Conservation (phyloP, 2,329 filamentous ascomycete genomes). For the Neonectria hederae region DNA sequence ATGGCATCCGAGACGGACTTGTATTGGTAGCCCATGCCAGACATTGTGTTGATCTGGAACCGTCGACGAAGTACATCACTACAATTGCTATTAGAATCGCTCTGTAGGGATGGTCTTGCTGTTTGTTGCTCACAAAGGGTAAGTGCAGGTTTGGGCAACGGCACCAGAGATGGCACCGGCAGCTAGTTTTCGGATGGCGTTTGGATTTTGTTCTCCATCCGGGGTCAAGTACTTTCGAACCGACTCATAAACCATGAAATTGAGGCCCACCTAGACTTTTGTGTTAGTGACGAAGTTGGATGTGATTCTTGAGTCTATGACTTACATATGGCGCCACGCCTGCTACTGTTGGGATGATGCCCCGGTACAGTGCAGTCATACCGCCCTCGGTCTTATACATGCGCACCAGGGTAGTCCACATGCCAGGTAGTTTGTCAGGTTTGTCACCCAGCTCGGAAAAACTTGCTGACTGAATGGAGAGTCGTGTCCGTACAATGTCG, state of each 20-base stretch:
- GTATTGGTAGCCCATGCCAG: constrained; percentile 96
- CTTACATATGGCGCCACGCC: constrained; percentile 92
- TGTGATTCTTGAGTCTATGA: not conserved
- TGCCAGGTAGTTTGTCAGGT: constrained; percentile 80
- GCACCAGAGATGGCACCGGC: constrained; percentile 96
- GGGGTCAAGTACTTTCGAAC: constrained; percentile 85
- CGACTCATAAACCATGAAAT: constrained; percentile 98
- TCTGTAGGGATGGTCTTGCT: constrained; percentile 27
- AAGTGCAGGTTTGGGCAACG: constrained; percentile 96
- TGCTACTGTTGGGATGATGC: constrained; percentile 91
- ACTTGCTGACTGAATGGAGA: constrained; percentile 98
- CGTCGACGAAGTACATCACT: constrained; percentile 91
- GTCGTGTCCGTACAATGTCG: constrained; percentile 93
- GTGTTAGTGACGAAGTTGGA: constrained; percentile 13
- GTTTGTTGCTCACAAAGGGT: constrained; percentile 81
- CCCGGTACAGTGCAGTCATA: constrained; percentile 85
- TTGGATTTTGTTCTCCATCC: constrained; percentile 87
- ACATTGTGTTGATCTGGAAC: constrained; percentile 99
- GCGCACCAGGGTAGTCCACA: constrained; percentile 82
- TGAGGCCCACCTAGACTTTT: constrained; percentile 78
- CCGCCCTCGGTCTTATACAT: constrained; percentile 97
- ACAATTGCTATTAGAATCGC: constrained; percentile 19
- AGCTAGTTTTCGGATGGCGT: constrained; percentile 79
- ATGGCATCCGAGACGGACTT: constrained; percentile 87
- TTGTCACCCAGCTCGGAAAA: constrained; percentile 78